Evolutionary conservation across 208 protist species (phyloP), one percentile per base, ranked within the genome.

Genomic region (Borovskyia barvae): DNA sequence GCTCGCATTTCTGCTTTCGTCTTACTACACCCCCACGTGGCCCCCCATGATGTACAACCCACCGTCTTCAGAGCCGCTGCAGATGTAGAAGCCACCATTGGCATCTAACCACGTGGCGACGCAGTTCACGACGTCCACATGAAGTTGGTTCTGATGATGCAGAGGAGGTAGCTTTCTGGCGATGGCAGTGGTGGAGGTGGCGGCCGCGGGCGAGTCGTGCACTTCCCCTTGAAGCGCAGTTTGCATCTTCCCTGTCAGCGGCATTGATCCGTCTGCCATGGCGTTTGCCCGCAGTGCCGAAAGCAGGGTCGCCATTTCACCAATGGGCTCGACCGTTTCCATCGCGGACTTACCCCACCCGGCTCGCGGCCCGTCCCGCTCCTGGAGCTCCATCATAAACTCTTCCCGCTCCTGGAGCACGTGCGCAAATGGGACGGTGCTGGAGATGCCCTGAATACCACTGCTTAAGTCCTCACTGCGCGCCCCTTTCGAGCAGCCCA

Each of bases 61-160:
- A 58, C 80, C 80, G 33, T 73, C 73, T 41, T 87, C 80, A 48
- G 72, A 72, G 35, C 75, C 65, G 8, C 66, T 70, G 51, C 80
- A 75, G 6, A 82, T 22, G 45, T 82, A 87, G 15, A 80, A 71
- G 0, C 72, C 80, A 24, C 62, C 72, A 26, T 72, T 70, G 3
- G 39, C 41, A 30, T 85, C 80, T n/a, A 41, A 72, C 57, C 66
- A 77, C 51, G 77, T 53, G 11, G 77, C 81, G 14, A 92, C 77
- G 20, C 66, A 77, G 56, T 92, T 92, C 17, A 92, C 78, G 7
- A 85, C 85, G 22, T 83, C 85, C 8, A 69, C 69, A 9, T 60
- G 71, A 14, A 88, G 42, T 36, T 60, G 75, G 39, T 71, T 71
- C 45, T 71, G 64, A 15, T 71, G 64, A 39, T 71, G 64, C 22